Conservation (phyloP, 2,329 filamentous ascomycete genomes). For the Podosphaera xanthii region DNA sequence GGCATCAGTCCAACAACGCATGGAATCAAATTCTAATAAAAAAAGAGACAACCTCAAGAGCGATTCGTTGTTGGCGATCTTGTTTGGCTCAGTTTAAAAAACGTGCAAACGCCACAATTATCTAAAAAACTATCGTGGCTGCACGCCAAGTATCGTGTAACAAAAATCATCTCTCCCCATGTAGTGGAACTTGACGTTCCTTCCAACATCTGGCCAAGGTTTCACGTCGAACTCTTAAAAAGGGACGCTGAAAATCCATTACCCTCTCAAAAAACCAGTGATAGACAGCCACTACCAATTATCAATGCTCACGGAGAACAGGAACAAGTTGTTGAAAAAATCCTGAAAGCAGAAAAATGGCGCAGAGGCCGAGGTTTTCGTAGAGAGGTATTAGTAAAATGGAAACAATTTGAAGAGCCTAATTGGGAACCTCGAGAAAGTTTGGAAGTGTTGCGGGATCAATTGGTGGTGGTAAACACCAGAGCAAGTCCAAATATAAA, state of each 20-base stretch:
- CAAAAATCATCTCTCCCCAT: too few relatives aligned
- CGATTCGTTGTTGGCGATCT: neutral
- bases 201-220: neutral
- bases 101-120: neutral
- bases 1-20: neutral
- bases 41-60: neutral
- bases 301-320: neutral
- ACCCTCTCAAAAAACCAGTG: neutral
- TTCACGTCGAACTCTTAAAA: neutral
- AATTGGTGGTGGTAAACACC: too few relatives aligned
- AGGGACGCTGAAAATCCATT: neutral
- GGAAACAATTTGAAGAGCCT: neutral
- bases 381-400: neutral
- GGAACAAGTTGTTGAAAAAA: neutral
- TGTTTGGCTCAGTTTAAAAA: neutral
- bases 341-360: neutral
- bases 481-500: too few relatives aligned
- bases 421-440: neutral
- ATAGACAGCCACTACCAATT: neutral
- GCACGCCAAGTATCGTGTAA: neutral
- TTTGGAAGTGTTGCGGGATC: too few relatives aligned
- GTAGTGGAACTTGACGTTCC: too few relatives aligned
- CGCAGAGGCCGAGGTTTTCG: neutral
- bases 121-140: neutral
- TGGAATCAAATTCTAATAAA: neutral